Evolutionary conservation across 2,329 filamentous ascomycete genomes (phyloP).

Genomic region (Fusarium sp.): DNA sequence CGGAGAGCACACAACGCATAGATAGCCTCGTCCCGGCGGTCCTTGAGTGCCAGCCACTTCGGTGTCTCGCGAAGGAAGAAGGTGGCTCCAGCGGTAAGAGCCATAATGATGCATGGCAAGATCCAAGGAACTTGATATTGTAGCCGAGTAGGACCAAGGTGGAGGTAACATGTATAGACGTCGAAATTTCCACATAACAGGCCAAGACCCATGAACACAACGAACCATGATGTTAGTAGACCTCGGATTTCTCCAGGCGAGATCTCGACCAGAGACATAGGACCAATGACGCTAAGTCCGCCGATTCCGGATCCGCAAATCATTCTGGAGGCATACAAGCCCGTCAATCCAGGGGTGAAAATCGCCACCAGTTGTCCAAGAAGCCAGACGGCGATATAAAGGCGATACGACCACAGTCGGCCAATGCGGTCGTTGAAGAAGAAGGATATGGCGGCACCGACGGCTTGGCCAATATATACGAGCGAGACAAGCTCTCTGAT

Average conservation of each 20-base stretch:
- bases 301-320: conserved; percentile 53
- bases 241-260: conserved; percentile 53
- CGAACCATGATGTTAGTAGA: conserved; percentile 51
- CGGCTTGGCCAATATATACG: neutral
- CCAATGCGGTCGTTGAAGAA: conserved; percentile 43
- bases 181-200: neutral
- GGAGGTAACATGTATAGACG: neutral
- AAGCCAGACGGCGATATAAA: conserved; percentile 51
- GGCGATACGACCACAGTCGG: conserved; percentile 52
- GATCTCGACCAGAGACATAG: conserved; percentile 53
- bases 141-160: neutral
- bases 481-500: neutral
- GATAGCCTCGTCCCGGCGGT: neutral
- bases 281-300: conserved; percentile 50
- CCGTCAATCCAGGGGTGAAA: conserved; percentile 39
- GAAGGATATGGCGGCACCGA: conserved; percentile 39
- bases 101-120: no score
- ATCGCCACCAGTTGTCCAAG: conserved; percentile 49
- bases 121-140: no score
- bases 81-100: no score
- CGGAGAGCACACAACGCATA: neutral
- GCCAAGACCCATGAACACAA: conserved; percentile 45
- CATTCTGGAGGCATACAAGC: conserved; percentile 51
- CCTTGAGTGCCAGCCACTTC: neutral
- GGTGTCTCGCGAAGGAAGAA: neutral